Base-by-base conservation (phyloP, 352 stramenopile genomes). In the Phytophthora colocasiae region DNA sequence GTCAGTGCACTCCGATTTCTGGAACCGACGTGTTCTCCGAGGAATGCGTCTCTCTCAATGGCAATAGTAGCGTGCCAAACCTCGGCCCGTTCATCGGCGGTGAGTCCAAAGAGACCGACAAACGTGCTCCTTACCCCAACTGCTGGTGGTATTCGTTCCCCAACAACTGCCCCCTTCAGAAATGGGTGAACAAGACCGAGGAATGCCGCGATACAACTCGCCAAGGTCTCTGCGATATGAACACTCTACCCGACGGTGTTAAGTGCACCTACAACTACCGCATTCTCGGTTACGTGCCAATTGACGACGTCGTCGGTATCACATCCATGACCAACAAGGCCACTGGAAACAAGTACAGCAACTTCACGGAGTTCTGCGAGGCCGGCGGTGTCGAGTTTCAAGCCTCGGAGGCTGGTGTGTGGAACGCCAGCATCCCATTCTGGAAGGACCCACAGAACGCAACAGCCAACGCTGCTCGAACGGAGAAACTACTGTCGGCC, bases 271-370 rank as follows among this genome's bases (percentile, higher is more conserved):
- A 80, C 69, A 79, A 74, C 41, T 91, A 87, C 66, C 71, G 77
- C 15, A 73, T 78, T 26, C 72, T 93, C 29, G 84, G 84, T 14
- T 91, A 83, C 52, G 65, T 95, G 1, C 56, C 71, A 4, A 78
- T 95, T 48, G 86, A 93, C 43, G 84, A 91, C 39, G 58, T 93
- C 32, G 84, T 93, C 4, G 84, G 84, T 40, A 93, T 93, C 72
- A 92, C 84, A 7, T 39, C 45, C 46, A 62, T 89, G 44, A 72
- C 14, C 22, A 22, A 22, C 22, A 22, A 22, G 22, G 22, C 22
- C 22, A 22, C 22, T 22, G 2, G 9, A 36, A 14, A 14, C 31
- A 12, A 36, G 9, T 14, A 36, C 14, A 75, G 62, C 54, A 63
- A 70, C 11, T 59, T 32, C 32, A 1, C 36, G 7, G 24, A 26